Percentiles rank a stretch among this genome's conserved stretches.
phyloP scores from a whole-genome alignment of 2,329 filamentous ascomycete genomes.

The Fonsecaea monophora region DNA sequence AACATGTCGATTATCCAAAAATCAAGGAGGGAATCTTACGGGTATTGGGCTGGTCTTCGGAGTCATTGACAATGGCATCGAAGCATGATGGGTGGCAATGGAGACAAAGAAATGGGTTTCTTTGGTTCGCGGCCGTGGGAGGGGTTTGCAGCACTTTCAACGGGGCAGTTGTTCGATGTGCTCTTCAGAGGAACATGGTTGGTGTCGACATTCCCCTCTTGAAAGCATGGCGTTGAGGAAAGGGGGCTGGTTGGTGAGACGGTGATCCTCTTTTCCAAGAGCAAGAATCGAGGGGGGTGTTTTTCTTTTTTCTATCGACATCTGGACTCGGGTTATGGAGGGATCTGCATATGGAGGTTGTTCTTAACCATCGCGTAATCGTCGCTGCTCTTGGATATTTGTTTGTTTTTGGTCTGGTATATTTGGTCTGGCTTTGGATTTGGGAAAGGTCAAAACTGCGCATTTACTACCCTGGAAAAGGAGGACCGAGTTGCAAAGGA shows the following conservation, averaged over 20 bases:
- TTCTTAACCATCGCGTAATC: slow-evolving; percentile 21
- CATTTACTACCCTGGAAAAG: slow-evolving; percentile 2
- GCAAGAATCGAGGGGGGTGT: background rate
- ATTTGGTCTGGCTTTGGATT: background rate
- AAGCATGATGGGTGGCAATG: background rate
- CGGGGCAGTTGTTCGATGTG: slow-evolving; percentile 7
- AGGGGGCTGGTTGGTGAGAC: slow-evolving; percentile 7
- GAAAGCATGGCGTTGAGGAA: slow-evolving; percentile 28
- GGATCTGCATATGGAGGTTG: background rate
- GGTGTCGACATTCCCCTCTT: slow-evolving; percentile 27
- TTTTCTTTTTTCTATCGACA: background rate
- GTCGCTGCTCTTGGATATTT: background rate
- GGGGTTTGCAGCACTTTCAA: slow-evolving; percentile 4
- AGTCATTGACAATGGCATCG: slow-evolving; percentile 15
- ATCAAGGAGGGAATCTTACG: slow-evolving; percentile 3
- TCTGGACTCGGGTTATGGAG: background rate
- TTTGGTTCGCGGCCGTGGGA: slow-evolving; percentile 3
- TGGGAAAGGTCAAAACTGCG: slow-evolving; percentile 4
- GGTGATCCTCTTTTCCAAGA: background rate
- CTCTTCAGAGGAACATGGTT: slow-evolving; percentile 30
- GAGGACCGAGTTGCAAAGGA: slow-evolving; percentile 7
- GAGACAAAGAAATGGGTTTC: slow-evolving; percentile 1
- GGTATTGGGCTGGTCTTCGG: slow-evolving; percentile 3
- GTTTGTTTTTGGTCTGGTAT: background rate
- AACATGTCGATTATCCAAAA: slow-evolving; percentile 25